Evolutionary conservation across 257 asterid species (phyloP), one percentile per base, ranked within the genome.

Genomic region (Nicotiana tabacum): DNA sequence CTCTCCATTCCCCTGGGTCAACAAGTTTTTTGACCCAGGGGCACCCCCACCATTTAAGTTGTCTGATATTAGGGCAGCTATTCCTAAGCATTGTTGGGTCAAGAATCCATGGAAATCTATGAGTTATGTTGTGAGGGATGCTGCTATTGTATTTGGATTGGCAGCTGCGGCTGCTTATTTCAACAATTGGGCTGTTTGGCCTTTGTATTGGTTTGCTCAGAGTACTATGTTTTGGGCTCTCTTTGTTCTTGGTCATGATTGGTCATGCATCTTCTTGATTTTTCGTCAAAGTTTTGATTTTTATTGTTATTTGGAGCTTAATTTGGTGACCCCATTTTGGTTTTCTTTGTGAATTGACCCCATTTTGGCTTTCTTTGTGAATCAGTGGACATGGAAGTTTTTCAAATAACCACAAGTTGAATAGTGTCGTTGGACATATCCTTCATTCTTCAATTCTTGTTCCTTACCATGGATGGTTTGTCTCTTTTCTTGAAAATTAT

Each of bases 141-240:
- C 93, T 4, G 92, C 83, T 76, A 86, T 88, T 68, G 97, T 96
- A 83, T 83, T 96, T 83, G 99, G 97, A 10, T 82, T 96, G 84
- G 99, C 98, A 0, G 97, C 95, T 10, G 91, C 33, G 18, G 99
- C 98, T n/a, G 92, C 95, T 77, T 93, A 91, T 87, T 84, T 89
- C 80, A 93, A 93, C 89, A 93, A 87, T 53, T 94, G 98, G 99
- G 85, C 84, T 85, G 89, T 90, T 16, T 96, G 99, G 99, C 99
- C 99, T 82, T 85, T 96, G 78, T 96, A 94, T 82, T 96, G 98
- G 99, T 68, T 93, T 83, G 99, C 98, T 83, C 99, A 96, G 82
- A 86, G 95, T 10, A 94, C 99, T 33, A 96, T 96, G 98, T 96
- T 96, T 76, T 96, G 99, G 99, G 99, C 98, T 74, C 90, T 96